Evolutionary conservation across 345 rosid genomes (phyloP).

Genomic region (Geranium brycei): DNA sequence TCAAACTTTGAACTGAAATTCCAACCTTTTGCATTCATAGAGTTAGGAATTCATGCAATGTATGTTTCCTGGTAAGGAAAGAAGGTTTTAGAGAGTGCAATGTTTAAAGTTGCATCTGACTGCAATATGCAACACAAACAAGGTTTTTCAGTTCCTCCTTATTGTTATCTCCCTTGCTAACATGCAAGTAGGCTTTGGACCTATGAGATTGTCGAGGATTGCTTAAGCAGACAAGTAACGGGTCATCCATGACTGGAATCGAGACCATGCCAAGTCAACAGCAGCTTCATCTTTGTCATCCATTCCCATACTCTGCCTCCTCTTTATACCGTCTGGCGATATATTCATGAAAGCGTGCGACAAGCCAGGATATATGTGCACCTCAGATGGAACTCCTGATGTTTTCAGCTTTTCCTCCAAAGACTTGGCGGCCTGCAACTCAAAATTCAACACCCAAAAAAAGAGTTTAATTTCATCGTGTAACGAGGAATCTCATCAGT

Average conservation of each 20-base stretch:
- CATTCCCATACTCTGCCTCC: constrained; percentile 83
- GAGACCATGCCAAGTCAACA: constrained; percentile 82
- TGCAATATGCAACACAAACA: too few species aligned
- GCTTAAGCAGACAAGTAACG: constrained; percentile 29
- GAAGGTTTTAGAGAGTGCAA: too few species aligned
- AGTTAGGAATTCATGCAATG: too few species aligned
- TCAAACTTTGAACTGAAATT: too few species aligned
- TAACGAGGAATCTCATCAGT: not conserved
- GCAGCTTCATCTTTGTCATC: constrained; percentile 73
- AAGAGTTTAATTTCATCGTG: not conserved
- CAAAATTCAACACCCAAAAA: too few species aligned
- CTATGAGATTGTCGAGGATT: not conserved
- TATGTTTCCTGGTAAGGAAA: too few species aligned
- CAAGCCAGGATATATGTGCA: constrained; percentile 61
- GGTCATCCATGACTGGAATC: constrained; percentile 75
- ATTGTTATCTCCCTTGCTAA: too few species aligned
- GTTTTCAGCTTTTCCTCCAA: constrained; percentile 73
- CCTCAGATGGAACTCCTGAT: constrained; percentile 64
- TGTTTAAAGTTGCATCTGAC: too few species aligned
- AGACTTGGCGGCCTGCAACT: constrained; percentile 65
- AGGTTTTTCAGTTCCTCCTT: too few species aligned
- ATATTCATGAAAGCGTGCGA: constrained; percentile 82
- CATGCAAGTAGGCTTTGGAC: not conserved
- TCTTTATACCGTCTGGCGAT: constrained; percentile 55
- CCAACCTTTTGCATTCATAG: too few species aligned